Conservation (phyloP, 2,329 filamentous ascomycete genomes). For the Trichoderma asperellum region DNA sequence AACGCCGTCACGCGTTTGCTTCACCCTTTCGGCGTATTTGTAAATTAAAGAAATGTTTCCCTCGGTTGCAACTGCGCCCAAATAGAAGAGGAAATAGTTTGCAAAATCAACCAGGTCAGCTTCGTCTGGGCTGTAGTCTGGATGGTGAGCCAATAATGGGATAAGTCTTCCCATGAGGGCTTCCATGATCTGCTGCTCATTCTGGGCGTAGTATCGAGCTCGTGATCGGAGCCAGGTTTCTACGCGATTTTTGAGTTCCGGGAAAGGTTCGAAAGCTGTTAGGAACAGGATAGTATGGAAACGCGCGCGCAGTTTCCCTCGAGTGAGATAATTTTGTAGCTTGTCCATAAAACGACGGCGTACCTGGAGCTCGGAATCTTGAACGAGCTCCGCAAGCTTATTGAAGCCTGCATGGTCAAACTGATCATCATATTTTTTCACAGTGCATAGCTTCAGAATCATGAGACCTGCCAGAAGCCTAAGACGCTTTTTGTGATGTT, state of each 20-base stretch:
- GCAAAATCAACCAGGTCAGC: constrained; percentile 79
- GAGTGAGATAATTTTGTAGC: constrained; percentile 86
- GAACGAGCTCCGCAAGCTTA: constrained; percentile 75
- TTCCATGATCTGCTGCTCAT: constrained; percentile 71
- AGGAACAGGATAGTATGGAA: constrained; percentile 92
- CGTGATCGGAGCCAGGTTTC: constrained; percentile 90
- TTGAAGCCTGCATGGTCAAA: constrained; percentile 78
- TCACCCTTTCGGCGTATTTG: constrained; percentile 89
- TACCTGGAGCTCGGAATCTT: constrained; percentile 75
- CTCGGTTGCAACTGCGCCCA: constrained; percentile 80
- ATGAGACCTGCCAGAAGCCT: constrained; percentile 80
- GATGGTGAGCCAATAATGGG: constrained; percentile 89
- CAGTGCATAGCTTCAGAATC: constrained; percentile 80
- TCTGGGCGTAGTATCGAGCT: constrained; percentile 64
- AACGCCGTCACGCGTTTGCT: constrained; percentile 84
- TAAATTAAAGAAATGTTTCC: constrained; percentile 87
- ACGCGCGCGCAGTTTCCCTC: constrained; percentile 68
- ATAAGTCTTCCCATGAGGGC: constrained; percentile 79
- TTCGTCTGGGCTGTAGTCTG: constrained; percentile 73
- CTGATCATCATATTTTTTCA: constrained; percentile 74
- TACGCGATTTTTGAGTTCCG: constrained; percentile 72
- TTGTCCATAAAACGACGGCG: constrained; percentile 80
- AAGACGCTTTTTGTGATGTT: constrained; percentile 77
- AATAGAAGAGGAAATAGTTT: constrained; percentile 87
- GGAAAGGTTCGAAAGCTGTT: constrained; percentile 83